Evolutionary conservation across 805 yeast species (phyloP).

Genomic region (Candida namnaoensis): DNA sequence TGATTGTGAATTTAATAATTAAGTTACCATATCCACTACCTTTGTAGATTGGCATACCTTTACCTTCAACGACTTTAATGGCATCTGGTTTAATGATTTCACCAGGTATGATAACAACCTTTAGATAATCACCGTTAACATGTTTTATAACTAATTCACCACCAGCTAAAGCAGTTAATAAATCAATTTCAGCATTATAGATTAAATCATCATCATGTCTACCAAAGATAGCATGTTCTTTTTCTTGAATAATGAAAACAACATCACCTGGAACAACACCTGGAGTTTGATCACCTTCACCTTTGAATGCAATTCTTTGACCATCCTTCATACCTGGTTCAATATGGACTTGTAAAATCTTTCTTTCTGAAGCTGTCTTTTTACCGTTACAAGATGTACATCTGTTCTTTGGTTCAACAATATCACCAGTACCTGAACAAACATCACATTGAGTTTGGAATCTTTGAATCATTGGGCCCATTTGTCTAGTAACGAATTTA

Average conservation of each 20-base stretch:
- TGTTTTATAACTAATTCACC: constrained; percentile 86
- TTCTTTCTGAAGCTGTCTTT: constrained; percentile 80
- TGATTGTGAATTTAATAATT: constrained; percentile 76
- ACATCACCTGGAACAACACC: constrained; percentile 96
- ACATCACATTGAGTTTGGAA: constrained; percentile 90
- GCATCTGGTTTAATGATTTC: constrained; percentile 85
- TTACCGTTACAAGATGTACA: constrained; percentile 86
- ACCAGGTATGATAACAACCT: constrained; percentile 79
- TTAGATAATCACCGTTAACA: constrained; percentile 85
- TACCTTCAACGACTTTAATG: constrained; percentile 75
- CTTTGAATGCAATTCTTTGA: constrained; percentile 81
- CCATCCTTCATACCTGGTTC: constrained; percentile 97
- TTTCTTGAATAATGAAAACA: constrained; percentile 83
- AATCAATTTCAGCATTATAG: constrained; percentile 81
- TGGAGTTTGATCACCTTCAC: constrained; percentile 98
- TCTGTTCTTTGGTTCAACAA: constrained; percentile 76
- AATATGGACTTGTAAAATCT: constrained; percentile 87
- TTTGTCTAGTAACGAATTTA: constrained; percentile 88
- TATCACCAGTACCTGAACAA: constrained; percentile 91
- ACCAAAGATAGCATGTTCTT: constrained; percentile 72
- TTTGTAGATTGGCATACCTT: constrained; percentile 96
- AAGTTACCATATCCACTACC: constrained; percentile 85
- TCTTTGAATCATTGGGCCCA: constrained; percentile 99
- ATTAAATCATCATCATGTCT: constrained; percentile 86
- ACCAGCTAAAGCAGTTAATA: constrained; percentile 93